A percentile compares a stretch with the other conserved stretches of the same genome.
These are phyloP conservation scores for Setaria viridis DNA, from an alignment of 202 grass and related monocot species.

Conservation along the genomic window DNA sequence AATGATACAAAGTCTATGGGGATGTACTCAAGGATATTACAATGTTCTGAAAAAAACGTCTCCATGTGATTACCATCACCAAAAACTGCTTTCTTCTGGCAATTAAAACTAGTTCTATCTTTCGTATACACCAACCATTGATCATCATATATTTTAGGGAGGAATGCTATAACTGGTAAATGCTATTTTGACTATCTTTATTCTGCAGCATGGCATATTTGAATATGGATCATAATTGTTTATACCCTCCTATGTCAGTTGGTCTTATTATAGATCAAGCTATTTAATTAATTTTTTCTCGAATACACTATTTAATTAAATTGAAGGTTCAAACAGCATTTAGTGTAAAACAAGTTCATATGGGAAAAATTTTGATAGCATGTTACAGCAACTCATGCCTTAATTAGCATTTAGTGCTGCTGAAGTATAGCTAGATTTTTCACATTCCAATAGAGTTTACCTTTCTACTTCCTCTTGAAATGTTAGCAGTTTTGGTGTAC, in stretches of 20 bases:
- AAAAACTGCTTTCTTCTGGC: conserved; percentile 18
- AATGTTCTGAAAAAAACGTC: conserved; percentile 6
- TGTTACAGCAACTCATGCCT: neutral
- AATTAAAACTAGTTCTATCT: neutral
- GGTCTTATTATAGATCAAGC: conserved; percentile 6
- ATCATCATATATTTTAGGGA: too few relatives aligned
- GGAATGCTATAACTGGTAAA: too few relatives aligned
- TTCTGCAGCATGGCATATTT: neutral
- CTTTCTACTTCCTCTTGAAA: conserved; percentile 7
- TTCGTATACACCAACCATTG: neutral
- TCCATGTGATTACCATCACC: neutral
- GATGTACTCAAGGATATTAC: neutral
- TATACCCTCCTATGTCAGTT: neutral
- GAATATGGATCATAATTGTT: neutral
- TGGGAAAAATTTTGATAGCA: conserved; percentile 12
- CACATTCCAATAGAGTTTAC: neutral
- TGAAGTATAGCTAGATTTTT: conserved; percentile 16
- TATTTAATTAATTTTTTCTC: neutral
- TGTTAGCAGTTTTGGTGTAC: neutral
- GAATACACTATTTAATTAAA: too few relatives aligned
- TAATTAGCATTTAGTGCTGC: neutral
- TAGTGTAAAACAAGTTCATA: neutral
- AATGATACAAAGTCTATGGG: conserved; percentile 28
- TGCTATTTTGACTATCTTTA: neutral
- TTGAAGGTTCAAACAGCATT: too few relatives aligned